A percentile compares a stretch with the other conserved stretches of the same genome.
Evolutionary conservation across 805 yeast genomes (phyloP).

Genomic region (Nakazawaea laoshanensis): DNA sequence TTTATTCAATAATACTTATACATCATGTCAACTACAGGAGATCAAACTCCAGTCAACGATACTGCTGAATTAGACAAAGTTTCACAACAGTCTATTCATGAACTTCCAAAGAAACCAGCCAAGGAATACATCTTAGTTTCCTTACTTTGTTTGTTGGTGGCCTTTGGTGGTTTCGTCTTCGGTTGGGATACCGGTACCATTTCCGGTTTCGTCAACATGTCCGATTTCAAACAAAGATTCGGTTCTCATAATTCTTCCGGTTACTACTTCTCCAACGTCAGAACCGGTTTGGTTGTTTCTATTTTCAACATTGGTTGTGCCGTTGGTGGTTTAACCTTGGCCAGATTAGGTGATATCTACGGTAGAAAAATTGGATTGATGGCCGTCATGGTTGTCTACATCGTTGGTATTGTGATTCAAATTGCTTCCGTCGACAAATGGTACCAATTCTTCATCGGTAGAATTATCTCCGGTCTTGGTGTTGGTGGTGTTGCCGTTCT

Average conservation of each 20-base stretch:
- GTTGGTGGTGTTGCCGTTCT: slow-evolving; percentile 48
- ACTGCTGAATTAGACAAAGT: slow-evolving; percentile 6
- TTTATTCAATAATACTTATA: too few species aligned
- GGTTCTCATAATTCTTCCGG: slow-evolving; percentile 38
- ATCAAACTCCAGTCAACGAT: slow-evolving; percentile 9
- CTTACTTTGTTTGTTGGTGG: slow-evolving; percentile 43
- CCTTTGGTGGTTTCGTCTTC: slow-evolving; percentile 71
- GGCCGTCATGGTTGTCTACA: slow-evolving; percentile 45
- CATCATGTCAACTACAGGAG: too few species aligned
- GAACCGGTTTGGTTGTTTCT: slow-evolving; percentile 58
- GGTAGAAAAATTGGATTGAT: slow-evolving; percentile 56
- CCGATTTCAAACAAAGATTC: slow-evolving; percentile 44
- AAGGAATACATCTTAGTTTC: slow-evolving; percentile 19
- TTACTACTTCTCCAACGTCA: slow-evolving; percentile 35
- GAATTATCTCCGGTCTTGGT: slow-evolving; percentile 48
- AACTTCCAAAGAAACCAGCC: slow-evolving; percentile 17
- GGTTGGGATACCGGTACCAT: slow-evolving; percentile 79
- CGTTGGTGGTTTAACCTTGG: slow-evolving; percentile 56
- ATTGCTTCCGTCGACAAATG: slow-evolving; percentile 44
- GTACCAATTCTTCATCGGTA: slow-evolving; percentile 59
- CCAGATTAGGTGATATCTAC: slow-evolving; percentile 46
- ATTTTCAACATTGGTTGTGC: slow-evolving; percentile 70
- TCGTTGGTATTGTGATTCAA: slow-evolving; percentile 55
- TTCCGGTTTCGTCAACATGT: slow-evolving; percentile 62
- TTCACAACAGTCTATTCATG: slow-evolving; percentile 5